Conservation (phyloP, 2,329 filamentous ascomycete genomes). For the Aspergillus pseudoviridinutans region DNA sequence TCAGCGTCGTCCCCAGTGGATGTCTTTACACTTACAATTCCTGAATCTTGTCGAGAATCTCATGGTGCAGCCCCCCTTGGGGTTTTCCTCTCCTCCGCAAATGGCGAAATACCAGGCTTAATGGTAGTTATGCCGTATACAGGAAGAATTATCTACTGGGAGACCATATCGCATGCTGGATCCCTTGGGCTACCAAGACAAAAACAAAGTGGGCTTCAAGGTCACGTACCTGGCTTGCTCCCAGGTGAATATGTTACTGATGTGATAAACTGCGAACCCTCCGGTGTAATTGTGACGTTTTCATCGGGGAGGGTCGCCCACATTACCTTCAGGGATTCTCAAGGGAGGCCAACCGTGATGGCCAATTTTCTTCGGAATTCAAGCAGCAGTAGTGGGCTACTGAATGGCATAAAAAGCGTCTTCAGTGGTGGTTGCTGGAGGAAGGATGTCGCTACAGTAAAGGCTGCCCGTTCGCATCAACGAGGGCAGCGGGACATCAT, state of each 20-base stretch:
- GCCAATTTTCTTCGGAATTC: conserved; percentile 70
- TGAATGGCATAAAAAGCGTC: conserved; percentile 75
- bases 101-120: conserved; percentile 77
- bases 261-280: conserved; percentile 77
- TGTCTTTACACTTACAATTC: conserved; percentile 75
- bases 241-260: conserved; percentile 74
- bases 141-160: conserved; percentile 90
- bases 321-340: conserved; percentile 76
- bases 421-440: conserved; percentile 67
- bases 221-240: conserved; percentile 67
- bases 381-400: conserved; percentile 60
- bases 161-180: conserved; percentile 84
- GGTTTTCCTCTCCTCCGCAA: conserved; percentile 73
- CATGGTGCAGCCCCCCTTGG: conserved; percentile 76
- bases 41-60: conserved; percentile 63
- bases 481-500: conserved; percentile 83
- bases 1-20: conserved; percentile 45
- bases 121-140: conserved; percentile 79
- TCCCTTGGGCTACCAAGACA: conserved; percentile 79
- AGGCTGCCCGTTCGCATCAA: conserved; percentile 65
- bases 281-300: conserved; percentile 80
- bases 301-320: conserved; percentile 85
- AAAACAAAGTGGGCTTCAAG: conserved; percentile 74
- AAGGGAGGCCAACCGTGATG: conserved; percentile 77
- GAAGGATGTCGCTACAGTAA: conserved; percentile 76